These are phyloP conservation scores for Zoysia japonica DNA, from an alignment of 176 grass and related monocot genomes.

Conservation along the genomic window DNA sequence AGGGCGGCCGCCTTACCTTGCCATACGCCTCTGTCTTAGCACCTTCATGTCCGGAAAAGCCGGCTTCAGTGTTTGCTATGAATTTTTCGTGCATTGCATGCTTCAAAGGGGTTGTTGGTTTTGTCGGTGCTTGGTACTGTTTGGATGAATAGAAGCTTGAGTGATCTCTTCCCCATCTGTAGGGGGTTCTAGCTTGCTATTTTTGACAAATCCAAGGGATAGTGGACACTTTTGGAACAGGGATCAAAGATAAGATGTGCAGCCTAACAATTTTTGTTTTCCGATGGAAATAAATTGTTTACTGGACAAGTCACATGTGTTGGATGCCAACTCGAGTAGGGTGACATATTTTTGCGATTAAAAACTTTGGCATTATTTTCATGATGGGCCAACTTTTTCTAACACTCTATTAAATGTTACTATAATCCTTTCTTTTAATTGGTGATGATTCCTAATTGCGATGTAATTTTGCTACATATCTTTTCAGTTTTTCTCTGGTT, in stretches of 20 bases:
- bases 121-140: slow-evolving; percentile 20
- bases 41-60: slow-evolving; percentile 5
- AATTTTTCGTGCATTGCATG: slow-evolving; percentile 34
- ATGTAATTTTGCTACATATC: neutral
- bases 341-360: neutral
- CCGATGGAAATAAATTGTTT: neutral
- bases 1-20: no score
- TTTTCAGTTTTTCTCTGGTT: slow-evolving; percentile 5
- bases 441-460: neutral
- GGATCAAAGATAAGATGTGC: neutral
- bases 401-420: neutral
- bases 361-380: neutral
- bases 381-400: neutral
- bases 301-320: neutral
- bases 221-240: slow-evolving; percentile 2
- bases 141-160: slow-evolving; percentile 20
- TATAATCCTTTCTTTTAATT: neutral
- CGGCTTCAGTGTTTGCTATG: neutral
- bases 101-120: slow-evolving; percentile 8
- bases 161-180: neutral
- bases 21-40: no score
- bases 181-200: neutral
- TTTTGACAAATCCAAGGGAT: slow-evolving; percentile 3
- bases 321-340: neutral
- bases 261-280: neutral